Base-by-base conservation (phyloP, 345 rosid genomes). In the Arabis alpina region DNA sequence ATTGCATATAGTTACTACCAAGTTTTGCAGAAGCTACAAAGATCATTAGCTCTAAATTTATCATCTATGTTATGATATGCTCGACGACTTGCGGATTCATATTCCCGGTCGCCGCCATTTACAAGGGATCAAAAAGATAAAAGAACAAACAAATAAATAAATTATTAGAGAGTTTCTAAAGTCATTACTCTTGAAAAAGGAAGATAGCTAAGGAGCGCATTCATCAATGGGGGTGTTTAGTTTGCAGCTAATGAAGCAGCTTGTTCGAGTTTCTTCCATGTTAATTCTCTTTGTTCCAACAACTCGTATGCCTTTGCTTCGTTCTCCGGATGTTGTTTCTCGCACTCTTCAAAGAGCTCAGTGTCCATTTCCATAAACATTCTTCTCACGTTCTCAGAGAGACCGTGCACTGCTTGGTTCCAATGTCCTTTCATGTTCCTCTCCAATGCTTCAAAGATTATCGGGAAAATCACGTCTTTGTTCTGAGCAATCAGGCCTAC, bases 361-460 rank as follows among this genome's bases (percentile, higher is more conserved):
- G 55, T 58, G 57, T 83, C 83, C 78, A 79, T 79, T 69, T 78
- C 80, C 48, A 68, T 28, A 68, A 84, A 84, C 80, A 80, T 78
- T 61, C 80, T 82, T 44, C 83, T 75, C 41, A 87, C 92, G 32
- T 82, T 81, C 74, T 68, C 79, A 10, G 85, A 83, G 25, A 87
- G 65, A 55, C 85, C 85, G 6, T 80, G 84, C 25, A 82, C 80
- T 13, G 83, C 87, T 58, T 79, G 89, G 70, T 81, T 81, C 92
- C 92, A 87, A 61, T 87, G 92, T 30, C 79, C 70, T 68, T 66
- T 77, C 73, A 77, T 73, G 61, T 80, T 87, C 80, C 74, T 83
- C 81, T 83, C 92, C 71, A 87, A 51, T 14, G 86, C 80, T 54
- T 82, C 85, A 48, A 83, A 82, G 28, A 85, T 82, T 42, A 85